phyloP scores from a whole-genome alignment of 306 rosid species.

The Quercus alba region DNA sequence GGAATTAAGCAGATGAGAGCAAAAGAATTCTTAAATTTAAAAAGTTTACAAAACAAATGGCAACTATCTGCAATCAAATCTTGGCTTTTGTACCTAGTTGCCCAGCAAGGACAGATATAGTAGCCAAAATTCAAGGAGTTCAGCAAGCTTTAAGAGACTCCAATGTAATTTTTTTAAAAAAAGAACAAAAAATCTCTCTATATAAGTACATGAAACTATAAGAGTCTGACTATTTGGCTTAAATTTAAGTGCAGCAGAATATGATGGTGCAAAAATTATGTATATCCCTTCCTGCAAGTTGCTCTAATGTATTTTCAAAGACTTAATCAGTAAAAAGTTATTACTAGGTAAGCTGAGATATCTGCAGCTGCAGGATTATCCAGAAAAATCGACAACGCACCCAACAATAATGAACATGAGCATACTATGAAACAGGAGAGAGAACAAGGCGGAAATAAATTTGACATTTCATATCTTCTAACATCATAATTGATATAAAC shows the following conservation, averaged over 20 bases:
- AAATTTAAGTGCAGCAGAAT: neutral
- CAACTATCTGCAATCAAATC: neutral
- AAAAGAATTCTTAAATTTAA: neutral
- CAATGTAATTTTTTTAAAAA: neutral
- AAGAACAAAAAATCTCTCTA: no score
- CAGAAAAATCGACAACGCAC: neutral
- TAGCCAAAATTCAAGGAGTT: neutral
- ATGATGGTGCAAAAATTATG: neutral
- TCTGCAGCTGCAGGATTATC: neutral
- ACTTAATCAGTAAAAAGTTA: neutral
- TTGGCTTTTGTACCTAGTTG: neutral
- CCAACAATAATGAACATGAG: neutral
- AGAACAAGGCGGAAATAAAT: neutral
- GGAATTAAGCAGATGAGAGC: neutral
- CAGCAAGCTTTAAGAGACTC: neutral
- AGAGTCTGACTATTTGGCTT: neutral
- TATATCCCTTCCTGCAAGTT: neutral
- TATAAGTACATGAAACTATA: no score
- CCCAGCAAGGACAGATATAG: neutral
- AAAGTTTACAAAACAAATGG: neutral
- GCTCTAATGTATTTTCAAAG: neutral
- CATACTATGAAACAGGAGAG: neutral
- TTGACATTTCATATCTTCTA: neutral
- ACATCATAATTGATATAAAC: slow-evolving; percentile 20
- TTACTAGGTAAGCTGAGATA: neutral